These are phyloP conservation scores for Neonectria faginata DNA, from an alignment of 2,329 filamentous ascomycete species.

Conservation along the genomic window DNA sequence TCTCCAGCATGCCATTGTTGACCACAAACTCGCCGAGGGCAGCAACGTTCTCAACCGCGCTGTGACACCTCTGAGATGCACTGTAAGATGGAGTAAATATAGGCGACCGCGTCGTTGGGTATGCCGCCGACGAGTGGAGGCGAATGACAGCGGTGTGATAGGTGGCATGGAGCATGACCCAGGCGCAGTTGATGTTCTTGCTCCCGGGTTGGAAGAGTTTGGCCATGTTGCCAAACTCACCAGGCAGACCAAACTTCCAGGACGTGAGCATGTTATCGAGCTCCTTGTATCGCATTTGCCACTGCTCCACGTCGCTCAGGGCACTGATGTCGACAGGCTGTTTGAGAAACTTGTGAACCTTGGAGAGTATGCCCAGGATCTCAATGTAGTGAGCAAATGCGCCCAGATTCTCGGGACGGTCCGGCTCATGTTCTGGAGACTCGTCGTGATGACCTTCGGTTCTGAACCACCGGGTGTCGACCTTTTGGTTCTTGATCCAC, in stretches of 20 bases:
- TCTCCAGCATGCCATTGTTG: conserved; percentile 78
- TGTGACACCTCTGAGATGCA: conserved; percentile 84
- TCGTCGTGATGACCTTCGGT: conserved; percentile 59
- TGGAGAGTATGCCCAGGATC: conserved; percentile 85
- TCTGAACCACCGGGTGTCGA: conserved; percentile 87
- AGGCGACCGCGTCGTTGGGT: conserved; percentile 87
- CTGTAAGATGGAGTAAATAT: conserved; percentile 92
- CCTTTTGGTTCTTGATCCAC: conserved; percentile 84
- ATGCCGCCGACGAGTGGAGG: conserved; percentile 90
- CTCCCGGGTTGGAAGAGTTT: conserved; percentile 78
- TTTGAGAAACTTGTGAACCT: conserved; percentile 90
- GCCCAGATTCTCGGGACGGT: conserved; percentile 83
- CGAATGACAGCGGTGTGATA: conserved; percentile 92
- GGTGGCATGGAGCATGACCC: conserved; percentile 92
- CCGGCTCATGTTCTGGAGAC: conserved; percentile 70
- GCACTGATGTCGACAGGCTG: conserved; percentile 90
- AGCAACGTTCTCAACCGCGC: conserved; percentile 85
- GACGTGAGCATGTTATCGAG: conserved; percentile 82
- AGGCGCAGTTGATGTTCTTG: conserved; percentile 81
- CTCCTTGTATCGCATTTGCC: conserved; percentile 88
- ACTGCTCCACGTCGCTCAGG: conserved; percentile 85
- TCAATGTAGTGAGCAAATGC: conserved; percentile 93
- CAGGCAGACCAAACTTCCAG: conserved; percentile 87
- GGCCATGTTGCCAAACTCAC: conserved; percentile 86
- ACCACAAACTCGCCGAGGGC: conserved; percentile 83